Conservation (phyloP, 1,284 basidiomycete species). For the Leccinum variabile region DNA sequence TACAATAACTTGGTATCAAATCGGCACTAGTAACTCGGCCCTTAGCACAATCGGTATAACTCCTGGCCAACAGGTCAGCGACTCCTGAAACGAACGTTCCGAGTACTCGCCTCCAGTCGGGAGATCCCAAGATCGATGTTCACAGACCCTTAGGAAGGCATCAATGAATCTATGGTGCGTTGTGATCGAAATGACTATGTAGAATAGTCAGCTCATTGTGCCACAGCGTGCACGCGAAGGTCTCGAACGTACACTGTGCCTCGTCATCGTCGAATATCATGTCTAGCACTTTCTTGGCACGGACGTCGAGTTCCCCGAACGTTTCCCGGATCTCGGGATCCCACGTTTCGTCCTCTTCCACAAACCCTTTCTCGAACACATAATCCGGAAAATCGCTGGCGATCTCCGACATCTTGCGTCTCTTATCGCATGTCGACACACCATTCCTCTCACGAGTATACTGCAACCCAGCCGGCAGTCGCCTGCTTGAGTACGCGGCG, state of each 20-base stretch:
- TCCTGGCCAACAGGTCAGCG: slow-evolving; percentile 21
- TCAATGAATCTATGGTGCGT: slow-evolving; percentile 63
- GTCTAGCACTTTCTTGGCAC: slow-evolving; percentile 61
- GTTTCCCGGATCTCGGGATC: slow-evolving; percentile 64
- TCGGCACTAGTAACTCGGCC: slow-evolving; percentile 15
- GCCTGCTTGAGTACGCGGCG: neutral
- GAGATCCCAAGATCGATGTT: slow-evolving; percentile 44
- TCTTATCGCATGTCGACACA: slow-evolving; percentile 73
- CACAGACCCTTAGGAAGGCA: slow-evolving; percentile 48
- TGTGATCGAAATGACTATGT: slow-evolving; percentile 61
- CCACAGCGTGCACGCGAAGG: neutral
- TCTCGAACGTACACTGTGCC: slow-evolving; percentile 47
- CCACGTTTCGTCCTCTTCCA: slow-evolving; percentile 77
- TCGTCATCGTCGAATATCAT: slow-evolving; percentile 56
- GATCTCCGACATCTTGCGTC: slow-evolving; percentile 58
- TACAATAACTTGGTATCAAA: slow-evolving; percentile 11
- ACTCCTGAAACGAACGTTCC: neutral
- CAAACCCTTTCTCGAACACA: slow-evolving; percentile 64
- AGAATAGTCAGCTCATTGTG: neutral
- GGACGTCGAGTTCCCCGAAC: slow-evolving; percentile 48
- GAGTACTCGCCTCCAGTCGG: slow-evolving; percentile 58
- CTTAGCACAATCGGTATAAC: slow-evolving; percentile 28
- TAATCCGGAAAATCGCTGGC: slow-evolving; percentile 59
- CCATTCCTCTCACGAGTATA: slow-evolving; percentile 67
- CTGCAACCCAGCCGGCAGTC: slow-evolving; percentile 34